These are phyloP conservation scores for Dillenia suffruticosa DNA, from an alignment of 164 flowering plant species.

Conservation along the genomic window DNA sequence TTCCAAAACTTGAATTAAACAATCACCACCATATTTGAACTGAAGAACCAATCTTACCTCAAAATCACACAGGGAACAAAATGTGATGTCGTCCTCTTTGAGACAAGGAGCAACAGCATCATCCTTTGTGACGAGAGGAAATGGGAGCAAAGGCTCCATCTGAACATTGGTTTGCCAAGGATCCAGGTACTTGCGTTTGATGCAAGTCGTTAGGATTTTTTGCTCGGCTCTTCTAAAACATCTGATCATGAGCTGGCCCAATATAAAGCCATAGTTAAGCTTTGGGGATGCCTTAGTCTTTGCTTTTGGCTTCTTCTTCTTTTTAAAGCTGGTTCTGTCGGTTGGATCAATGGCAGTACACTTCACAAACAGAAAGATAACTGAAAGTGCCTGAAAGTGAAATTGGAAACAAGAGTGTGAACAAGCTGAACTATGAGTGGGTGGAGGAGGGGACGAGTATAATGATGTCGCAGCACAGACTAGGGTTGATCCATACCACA, in stretches of 20 bases:
- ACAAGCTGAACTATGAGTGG: neutral
- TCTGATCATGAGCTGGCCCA: conserved; percentile 57
- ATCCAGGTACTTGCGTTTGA: conserved; percentile 75
- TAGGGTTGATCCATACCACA: conserved; percentile 37
- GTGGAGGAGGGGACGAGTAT: neutral
- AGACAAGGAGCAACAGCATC: conserved; percentile 59
- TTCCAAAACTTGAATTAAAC: neutral
- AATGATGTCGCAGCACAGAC: too few relatives aligned
- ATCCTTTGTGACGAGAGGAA: conserved; percentile 63
- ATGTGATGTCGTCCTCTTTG: conserved; percentile 64
- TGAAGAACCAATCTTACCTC: conserved; percentile 43
- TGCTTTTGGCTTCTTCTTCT: conserved; percentile 27
- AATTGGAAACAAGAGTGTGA: conserved; percentile 3
- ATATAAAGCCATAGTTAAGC: conserved; percentile 51
- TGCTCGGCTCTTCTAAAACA: conserved; percentile 68
- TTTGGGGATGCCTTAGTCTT: conserved; percentile 30
- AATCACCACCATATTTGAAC: neutral
- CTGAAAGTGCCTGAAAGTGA: conserved; percentile 59
- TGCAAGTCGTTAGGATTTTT: conserved; percentile 62
- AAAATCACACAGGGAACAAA: conserved; percentile 72
- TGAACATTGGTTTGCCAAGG: conserved; percentile 45
- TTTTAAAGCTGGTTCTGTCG: conserved; percentile 62
- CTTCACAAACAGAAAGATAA: conserved; percentile 63
- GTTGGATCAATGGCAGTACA: conserved; percentile 88
- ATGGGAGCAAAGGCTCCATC: conserved; percentile 78